Evolutionary conservation across 768 basidiomycete genomes (phyloP).

Genomic region (Hydnum rufescens): DNA sequence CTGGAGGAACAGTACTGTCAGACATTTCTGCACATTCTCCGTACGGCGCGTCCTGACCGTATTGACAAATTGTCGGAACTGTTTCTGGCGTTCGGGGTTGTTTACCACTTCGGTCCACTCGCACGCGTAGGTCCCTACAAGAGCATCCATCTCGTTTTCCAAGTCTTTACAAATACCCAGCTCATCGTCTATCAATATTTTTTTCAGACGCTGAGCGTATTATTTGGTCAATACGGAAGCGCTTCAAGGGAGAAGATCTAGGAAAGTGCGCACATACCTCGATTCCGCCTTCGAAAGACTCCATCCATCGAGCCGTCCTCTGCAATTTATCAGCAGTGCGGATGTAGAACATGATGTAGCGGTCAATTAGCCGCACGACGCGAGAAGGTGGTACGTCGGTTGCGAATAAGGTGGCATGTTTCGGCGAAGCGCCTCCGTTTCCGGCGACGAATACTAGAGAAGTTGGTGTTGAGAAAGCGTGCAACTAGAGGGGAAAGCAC

Average conservation of each 20-base stretch:
- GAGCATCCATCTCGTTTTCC: conserved; percentile 42
- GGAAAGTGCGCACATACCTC: conserved; percentile 22
- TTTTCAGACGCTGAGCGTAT: conserved; percentile 31
- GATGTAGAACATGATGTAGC: conserved; percentile 51
- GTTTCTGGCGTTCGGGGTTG: conserved; percentile 28
- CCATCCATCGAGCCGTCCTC: conserved; percentile 57
- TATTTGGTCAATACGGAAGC: neutral
- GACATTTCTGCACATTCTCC: conserved; percentile 20
- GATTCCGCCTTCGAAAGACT: conserved; percentile 46
- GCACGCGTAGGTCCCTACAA: conserved; percentile 44
- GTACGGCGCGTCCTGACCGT: conserved; percentile 24
- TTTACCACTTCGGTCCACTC: conserved; percentile 49
- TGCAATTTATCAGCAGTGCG: conserved; percentile 49
- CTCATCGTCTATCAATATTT: conserved; percentile 46
- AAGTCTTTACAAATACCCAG: conserved; percentile 53
- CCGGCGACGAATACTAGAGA: neutral
- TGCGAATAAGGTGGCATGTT: conserved; percentile 46
- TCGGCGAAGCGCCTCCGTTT: conserved; percentile 14
- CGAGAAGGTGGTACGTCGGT: conserved; percentile 46
- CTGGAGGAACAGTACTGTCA: neutral
- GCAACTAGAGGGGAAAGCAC: conserved; percentile 19
- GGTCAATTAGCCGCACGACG: conserved; percentile 40
- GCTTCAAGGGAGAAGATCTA: neutral
- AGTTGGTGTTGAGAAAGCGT: neutral
- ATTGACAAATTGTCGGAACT: conserved; percentile 48